Conservation (phyloP, 805 yeast genomes). For the Candida maesae region DNA sequence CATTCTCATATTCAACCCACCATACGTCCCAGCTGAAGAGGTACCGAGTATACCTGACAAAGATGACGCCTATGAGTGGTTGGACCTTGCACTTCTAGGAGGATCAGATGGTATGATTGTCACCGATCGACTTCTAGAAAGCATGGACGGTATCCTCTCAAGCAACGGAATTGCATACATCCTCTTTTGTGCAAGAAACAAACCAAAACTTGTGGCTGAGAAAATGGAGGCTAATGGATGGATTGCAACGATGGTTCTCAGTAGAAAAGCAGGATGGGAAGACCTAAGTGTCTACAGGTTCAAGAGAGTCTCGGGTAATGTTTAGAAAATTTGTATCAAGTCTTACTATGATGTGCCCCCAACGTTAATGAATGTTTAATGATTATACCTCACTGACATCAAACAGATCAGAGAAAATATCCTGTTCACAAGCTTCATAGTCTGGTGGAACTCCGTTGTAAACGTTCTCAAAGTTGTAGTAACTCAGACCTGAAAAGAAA, state of each 20-base stretch:
- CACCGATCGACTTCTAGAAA: slow-evolving; percentile 59
- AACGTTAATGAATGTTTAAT: neutral
- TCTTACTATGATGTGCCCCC: too few relatives aligned
- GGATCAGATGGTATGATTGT: slow-evolving; percentile 89
- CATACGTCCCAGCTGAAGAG: slow-evolving; percentile 85
- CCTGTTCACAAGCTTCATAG: slow-evolving; percentile 45
- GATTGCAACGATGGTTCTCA: slow-evolving; percentile 48
- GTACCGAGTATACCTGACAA: slow-evolving; percentile 59
- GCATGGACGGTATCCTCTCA: slow-evolving; percentile 50
- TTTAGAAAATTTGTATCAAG: too few relatives aligned
- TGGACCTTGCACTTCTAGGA: slow-evolving; percentile 87
- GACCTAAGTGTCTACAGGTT: slow-evolving; percentile 75
- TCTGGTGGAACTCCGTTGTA: slow-evolving; percentile 49
- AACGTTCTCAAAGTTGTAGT: slow-evolving; percentile 60
- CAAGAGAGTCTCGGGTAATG: slow-evolving; percentile 17
- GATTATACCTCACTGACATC: slow-evolving; percentile 5
- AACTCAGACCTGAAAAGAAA: slow-evolving; percentile 64
- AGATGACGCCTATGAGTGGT: slow-evolving; percentile 60
- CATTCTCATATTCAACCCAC: slow-evolving; percentile 85
- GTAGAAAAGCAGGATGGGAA: slow-evolving; percentile 95
- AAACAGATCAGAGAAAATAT: slow-evolving; percentile 57
- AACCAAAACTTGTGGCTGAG: slow-evolving; percentile 58
- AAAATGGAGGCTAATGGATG: slow-evolving; percentile 50
- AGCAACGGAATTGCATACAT: slow-evolving; percentile 75
- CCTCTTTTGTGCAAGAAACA: slow-evolving; percentile 86